These are phyloP conservation scores for Arthrobotrys megalospora DNA, from an alignment of 2,329 filamentous ascomycete species.

Conservation along the genomic window DNA sequence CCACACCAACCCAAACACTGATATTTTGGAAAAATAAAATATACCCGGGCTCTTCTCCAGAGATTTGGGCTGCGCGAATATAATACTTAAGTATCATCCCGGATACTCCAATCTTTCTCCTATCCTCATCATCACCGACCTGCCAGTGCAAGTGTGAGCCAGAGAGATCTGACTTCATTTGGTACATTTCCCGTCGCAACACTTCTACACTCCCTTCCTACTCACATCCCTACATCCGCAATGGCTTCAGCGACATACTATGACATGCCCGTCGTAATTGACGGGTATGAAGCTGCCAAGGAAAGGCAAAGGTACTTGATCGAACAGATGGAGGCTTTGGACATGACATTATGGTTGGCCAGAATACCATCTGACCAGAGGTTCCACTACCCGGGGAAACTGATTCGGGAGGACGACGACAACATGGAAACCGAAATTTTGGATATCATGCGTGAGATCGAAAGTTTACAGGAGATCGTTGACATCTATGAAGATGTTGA, in stretches of 20 bases:
- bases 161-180: constrained; percentile 56
- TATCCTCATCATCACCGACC: constrained; percentile 43
- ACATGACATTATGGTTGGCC: constrained; percentile 60
- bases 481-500: constrained; percentile 60
- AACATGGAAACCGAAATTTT: constrained; percentile 60
- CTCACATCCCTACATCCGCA: constrained; percentile 33
- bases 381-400: constrained; percentile 55
- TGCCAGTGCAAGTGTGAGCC: constrained; percentile 54
- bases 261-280: constrained; percentile 55
- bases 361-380: constrained; percentile 58
- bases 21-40: constrained; percentile 52
- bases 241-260: constrained; percentile 51
- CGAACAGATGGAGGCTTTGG: constrained; percentile 60
- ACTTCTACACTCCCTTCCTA: constrained; percentile 23
- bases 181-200: constrained; percentile 54
- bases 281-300: constrained; percentile 60
- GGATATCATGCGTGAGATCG: constrained; percentile 60
- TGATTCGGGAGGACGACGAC: constrained; percentile 56
- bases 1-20: constrained; percentile 51
- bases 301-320: constrained; percentile 59
- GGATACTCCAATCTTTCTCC: constrained; percentile 21
- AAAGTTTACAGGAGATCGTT: constrained; percentile 54
- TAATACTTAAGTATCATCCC: constrained; percentile 58
- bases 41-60: constrained; percentile 27
- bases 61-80: constrained; percentile 49